Evolutionary conservation across 73 alveolate species (phyloP).

Genomic region (Tetrahymena elliotti): DNA sequence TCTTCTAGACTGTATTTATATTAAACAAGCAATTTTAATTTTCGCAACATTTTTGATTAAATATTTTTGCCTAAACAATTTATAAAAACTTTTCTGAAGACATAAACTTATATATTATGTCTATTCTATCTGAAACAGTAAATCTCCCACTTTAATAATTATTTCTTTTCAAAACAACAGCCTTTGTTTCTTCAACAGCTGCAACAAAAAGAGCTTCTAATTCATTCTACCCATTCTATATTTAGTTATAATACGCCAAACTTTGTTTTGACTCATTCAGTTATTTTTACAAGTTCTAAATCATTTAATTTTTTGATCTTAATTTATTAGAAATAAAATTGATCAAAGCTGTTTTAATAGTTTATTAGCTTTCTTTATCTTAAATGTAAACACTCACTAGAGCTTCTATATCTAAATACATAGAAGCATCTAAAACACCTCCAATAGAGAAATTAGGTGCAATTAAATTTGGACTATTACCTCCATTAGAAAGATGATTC

Average conservation of each 20-base stretch:
- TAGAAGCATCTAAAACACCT: neutral
- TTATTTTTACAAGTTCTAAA: neutral
- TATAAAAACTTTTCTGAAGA: neutral
- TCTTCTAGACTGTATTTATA: neutral
- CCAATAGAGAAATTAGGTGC: neutral
- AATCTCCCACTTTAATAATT: neutral
- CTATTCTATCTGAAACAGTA: neutral
- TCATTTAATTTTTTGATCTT: neutral
- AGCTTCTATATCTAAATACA: neutral
- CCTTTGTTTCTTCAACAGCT: neutral
- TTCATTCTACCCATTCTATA: neutral
- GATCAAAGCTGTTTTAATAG: neutral
- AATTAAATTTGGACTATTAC: neutral
- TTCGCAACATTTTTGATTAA: neutral
- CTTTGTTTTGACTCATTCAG: neutral
- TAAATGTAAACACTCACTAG: neutral
- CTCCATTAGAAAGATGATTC: neutral
- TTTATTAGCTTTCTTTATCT: neutral
- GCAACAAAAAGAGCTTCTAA: neutral
- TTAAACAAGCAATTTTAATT: neutral
- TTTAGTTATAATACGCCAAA: neutral
- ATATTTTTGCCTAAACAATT: neutral
- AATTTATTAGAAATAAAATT: neutral
- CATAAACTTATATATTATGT: neutral
- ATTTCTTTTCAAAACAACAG: neutral